Evolutionary conservation across 2,329 filamentous ascomycete species (phyloP).

Genomic region (Trichoderma sp.): DNA sequence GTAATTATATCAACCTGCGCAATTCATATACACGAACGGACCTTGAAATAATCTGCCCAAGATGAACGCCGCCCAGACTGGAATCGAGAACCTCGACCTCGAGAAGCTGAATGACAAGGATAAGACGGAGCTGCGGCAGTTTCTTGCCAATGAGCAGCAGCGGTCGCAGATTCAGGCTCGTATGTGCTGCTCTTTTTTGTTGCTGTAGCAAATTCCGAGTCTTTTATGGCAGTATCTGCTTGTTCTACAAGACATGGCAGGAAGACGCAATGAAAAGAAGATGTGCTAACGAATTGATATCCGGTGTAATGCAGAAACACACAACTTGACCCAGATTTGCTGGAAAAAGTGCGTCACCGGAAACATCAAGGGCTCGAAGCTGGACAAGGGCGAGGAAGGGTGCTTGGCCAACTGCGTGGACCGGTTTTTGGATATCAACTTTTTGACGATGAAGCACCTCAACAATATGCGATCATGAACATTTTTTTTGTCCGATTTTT

Average conservation of each 20-base stretch:
- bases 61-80: constrained; percentile 42
- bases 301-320: too few relatives aligned
- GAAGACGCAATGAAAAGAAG: too few relatives aligned
- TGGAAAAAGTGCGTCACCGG: constrained; percentile 91
- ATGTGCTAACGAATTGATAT: too few relatives aligned
- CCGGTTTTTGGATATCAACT: constrained; percentile 86
- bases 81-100: constrained; percentile 62
- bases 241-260: neutral
- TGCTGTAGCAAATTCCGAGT: neutral
- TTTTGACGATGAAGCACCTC: constrained; percentile 82
- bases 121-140: constrained; percentile 84
- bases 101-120: constrained; percentile 77
- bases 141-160: constrained; percentile 81
- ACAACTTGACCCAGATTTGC: constrained; percentile 70
- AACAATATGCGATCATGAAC: constrained; percentile 55
- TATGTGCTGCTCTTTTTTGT: constrained; percentile 45
- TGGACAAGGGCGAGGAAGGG: constrained; percentile 76
- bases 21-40: neutral
- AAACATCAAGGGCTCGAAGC: constrained; percentile 67
- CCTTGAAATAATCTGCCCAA: constrained; percentile 1
- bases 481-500: neutral
- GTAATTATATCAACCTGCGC: neutral
- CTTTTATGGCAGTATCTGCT: neutral
- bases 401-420: constrained; percentile 94
- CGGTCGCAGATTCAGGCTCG: constrained; percentile 68